These are phyloP conservation scores for Fusarium armeniacum DNA, from an alignment of 2,329 filamentous ascomycete species.

Conservation along the genomic window DNA sequence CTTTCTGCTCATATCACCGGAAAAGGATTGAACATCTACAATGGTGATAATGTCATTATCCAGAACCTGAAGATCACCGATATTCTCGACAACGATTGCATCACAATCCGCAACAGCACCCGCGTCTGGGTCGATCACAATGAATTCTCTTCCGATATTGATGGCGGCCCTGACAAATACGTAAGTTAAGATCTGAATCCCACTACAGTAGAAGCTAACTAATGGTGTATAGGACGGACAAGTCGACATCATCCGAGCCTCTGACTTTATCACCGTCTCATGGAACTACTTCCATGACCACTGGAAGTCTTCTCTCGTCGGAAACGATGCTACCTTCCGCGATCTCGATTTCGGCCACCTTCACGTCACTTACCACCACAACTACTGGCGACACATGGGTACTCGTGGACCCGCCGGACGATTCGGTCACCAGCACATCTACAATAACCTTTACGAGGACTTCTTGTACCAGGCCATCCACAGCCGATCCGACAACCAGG, in stretches of 20 bases:
- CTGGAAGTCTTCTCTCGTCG: constrained; percentile 62
- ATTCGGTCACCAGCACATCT: constrained; percentile 65
- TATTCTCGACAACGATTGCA: constrained; percentile 58
- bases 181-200: constrained; percentile 24
- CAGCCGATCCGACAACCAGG: constrained; percentile 61
- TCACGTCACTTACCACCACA: constrained; percentile 65
- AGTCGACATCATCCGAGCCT: constrained; percentile 60
- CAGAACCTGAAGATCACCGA: constrained; percentile 56
- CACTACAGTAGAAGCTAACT: no score
- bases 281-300: constrained; percentile 66
- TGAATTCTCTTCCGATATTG: constrained; percentile 61
- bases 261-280: constrained; percentile 62
- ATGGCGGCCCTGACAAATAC: constrained; percentile 57
- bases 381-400: constrained; percentile 62
- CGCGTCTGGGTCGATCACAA: constrained; percentile 64
- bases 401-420: constrained; percentile 64
- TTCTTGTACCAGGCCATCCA: constrained; percentile 64
- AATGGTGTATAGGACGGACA: constrained; percentile 56
- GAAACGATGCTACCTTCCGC: constrained; percentile 57
- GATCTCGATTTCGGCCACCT: constrained; percentile 60
- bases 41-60: constrained; percentile 58
- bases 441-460: constrained; percentile 64
- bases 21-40: constrained; percentile 54
- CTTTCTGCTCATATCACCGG: constrained; percentile 55
- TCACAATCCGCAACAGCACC: constrained; percentile 61